Evolutionary conservation across 441 rosid genomes (phyloP), one percentile per base, ranked within the genome.

Genomic region (Isatis lusitanica): DNA sequence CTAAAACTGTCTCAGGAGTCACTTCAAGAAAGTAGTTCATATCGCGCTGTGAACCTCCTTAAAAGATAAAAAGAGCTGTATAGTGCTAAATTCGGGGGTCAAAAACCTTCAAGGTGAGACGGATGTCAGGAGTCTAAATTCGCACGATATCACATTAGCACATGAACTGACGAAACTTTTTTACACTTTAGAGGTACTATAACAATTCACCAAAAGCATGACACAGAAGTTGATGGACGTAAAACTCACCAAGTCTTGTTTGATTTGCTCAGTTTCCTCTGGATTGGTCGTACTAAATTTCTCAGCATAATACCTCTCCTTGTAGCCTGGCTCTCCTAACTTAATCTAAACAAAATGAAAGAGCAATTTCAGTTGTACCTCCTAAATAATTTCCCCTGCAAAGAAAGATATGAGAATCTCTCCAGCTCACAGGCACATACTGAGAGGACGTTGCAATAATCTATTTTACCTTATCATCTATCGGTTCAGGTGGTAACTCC

Each of bases 311-410:
- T 95, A 95, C 78, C 98, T 87, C 64, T 90, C 94, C 77, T 90
- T 93, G 81, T 90, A 93, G 71, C 97, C 99, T 42, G 98, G 93
- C 80, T 95, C 96, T 62, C 99, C 98, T 55, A 95, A 78, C 82
- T 84, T 95, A 75, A 95, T 86, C 98, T 95, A 70, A 9, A 68
- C 60, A 65, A 52, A 17, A 35, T 26, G 11, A 52, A 24, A 43
- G 15, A 61, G 17, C 24, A 63, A 63, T 8, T 68, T 53, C 16
- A 48, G 56, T 58, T 16, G 26, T 38, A 38, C 36, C 61, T 68
- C 55, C 33, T 28, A 65, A 50, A 66, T 33, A 51, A 28, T 36
- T 47, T 53, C 12, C 21, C 16, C 40, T 7, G 36, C 12, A 39
- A 59, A 51, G 48, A 51, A 48, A 50, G 51, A 77, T 13, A 35